Conservation (phyloP, 768 basidiomycete genomes). For the Lentinula lateritia region DNA sequence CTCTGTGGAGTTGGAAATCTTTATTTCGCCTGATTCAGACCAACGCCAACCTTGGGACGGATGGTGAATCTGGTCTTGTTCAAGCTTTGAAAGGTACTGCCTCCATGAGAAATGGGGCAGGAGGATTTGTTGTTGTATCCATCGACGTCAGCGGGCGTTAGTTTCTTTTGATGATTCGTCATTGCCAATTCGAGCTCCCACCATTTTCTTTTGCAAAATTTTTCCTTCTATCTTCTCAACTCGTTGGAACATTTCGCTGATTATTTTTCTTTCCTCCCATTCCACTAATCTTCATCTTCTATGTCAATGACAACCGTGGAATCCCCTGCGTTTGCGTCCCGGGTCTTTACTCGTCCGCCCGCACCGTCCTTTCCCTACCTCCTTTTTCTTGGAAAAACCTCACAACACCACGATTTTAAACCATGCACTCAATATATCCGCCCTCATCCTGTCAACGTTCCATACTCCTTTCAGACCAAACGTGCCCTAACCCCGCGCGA, state of each 20-base stretch:
- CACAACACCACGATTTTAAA: constrained; percentile 5
- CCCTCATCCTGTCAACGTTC: constrained; percentile 4
- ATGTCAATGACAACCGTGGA: not conserved
- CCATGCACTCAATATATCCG: not conserved
- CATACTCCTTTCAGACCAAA: constrained; percentile 53
- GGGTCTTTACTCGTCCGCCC: constrained; percentile 1
- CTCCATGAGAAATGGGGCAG: too few species aligned
- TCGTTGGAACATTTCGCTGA: not conserved
- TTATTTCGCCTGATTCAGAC: too few species aligned
- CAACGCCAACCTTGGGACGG: too few species aligned
- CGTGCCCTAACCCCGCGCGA: constrained; percentile 88
- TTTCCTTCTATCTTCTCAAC: not conserved
- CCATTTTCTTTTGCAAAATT: not conserved
- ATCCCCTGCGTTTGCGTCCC: not conserved
- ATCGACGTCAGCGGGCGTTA: not conserved
- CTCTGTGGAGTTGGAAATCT: too few species aligned
- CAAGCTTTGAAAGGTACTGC: too few species aligned
- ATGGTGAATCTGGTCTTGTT: too few species aligned
- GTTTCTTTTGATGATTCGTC: not conserved
- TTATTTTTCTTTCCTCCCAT: not conserved
- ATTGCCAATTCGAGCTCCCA: not conserved
- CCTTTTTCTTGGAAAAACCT: not conserved
- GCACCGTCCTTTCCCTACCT: not conserved
- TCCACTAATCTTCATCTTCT: not conserved
- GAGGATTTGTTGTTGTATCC: not conserved